Percentiles rank a stretch among this genome's conserved stretches.
phyloP scores from a whole-genome alignment of 768 basidiomycete species.

The Suillus tomentosus region DNA sequence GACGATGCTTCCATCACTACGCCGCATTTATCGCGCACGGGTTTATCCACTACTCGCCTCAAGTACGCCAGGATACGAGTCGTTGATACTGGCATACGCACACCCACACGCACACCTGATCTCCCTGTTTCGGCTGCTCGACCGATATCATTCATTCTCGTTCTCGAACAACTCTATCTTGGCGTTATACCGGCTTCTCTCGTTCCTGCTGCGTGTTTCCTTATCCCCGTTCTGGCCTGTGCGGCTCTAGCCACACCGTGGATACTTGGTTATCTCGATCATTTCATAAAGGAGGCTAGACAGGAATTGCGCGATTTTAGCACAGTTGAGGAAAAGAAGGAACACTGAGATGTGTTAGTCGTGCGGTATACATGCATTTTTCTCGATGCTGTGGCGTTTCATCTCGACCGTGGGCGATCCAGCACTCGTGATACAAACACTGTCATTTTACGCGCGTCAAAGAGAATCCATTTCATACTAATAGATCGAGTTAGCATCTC shows the following conservation, averaged over 20 bases:
- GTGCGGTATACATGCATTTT: conserved; percentile 26
- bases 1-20: conserved; percentile 8
- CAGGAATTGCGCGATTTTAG: conserved; percentile 20
- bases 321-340: conserved; percentile 18
- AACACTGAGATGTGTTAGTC: conserved; percentile 22
- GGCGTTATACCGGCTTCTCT: conserved; percentile 60
- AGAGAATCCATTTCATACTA: conserved; percentile 3
- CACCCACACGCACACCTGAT: conserved; percentile 39
- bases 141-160: conserved; percentile 50
- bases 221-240: conserved; percentile 30
- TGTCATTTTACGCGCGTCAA: conserved; percentile 8
- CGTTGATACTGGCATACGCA: conserved; percentile 53
- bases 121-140: conserved; percentile 19
- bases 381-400: conserved; percentile 19
- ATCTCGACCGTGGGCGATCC: conserved; percentile 4
- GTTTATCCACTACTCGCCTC: conserved; percentile 34
- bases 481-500: conserved; percentile 5
- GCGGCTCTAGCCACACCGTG: conserved; percentile 24
- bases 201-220: conserved; percentile 33
- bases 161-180: conserved; percentile 61
- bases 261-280: conserved; percentile 24
- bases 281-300: conserved; percentile 26
- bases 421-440: conserved; percentile 6
- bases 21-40: conserved; percentile 2
- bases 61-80: conserved; percentile 62